These are phyloP conservation scores for Metschnikowia orientalis DNA, from an alignment of 805 yeast genomes.

Conservation along the genomic window DNA sequence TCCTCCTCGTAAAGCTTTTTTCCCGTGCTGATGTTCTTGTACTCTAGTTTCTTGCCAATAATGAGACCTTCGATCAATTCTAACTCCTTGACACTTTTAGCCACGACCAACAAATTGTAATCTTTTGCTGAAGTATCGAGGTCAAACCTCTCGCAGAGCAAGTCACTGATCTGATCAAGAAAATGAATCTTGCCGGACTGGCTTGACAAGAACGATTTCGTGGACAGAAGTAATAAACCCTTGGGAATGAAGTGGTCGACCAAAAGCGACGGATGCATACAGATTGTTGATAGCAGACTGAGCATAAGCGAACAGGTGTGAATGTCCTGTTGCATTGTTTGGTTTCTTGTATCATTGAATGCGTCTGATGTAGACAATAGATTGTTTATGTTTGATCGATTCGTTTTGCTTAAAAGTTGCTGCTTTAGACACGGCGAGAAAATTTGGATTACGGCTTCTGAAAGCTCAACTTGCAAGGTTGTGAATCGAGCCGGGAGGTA, in stretches of 20 bases:
- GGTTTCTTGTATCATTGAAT: constrained; percentile 5
- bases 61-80: constrained; percentile 76
- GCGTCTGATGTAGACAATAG: constrained; percentile 24
- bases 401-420: constrained; percentile 21
- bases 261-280: constrained; percentile 64
- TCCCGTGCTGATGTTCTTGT: constrained; percentile 64
- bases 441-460: constrained; percentile 29
- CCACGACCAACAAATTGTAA: constrained; percentile 41
- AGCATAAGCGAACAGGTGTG: constrained; percentile 34
- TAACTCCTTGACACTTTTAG: constrained; percentile 61
- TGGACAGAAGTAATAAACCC: constrained; percentile 60
- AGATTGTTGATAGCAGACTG: constrained; percentile 45
- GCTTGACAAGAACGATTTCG: constrained; percentile 48
- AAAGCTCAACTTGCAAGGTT: constrained; percentile 31
- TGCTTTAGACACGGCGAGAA: constrained; percentile 24
- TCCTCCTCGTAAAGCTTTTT: constrained; percentile 44
- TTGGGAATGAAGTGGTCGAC: constrained; percentile 78
- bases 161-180: constrained; percentile 47
- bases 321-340: constrained; percentile 1
- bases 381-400: constrained; percentile 35
- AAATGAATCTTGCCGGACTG: constrained; percentile 58
- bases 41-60: constrained; percentile 64
- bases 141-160: constrained; percentile 22
- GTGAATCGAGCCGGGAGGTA: constrained; percentile 34
- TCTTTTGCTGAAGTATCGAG: constrained; percentile 4